Base-by-base conservation (phyloP, 1,284 basidiomycete species). In the Meira miltonrushii region DNA sequence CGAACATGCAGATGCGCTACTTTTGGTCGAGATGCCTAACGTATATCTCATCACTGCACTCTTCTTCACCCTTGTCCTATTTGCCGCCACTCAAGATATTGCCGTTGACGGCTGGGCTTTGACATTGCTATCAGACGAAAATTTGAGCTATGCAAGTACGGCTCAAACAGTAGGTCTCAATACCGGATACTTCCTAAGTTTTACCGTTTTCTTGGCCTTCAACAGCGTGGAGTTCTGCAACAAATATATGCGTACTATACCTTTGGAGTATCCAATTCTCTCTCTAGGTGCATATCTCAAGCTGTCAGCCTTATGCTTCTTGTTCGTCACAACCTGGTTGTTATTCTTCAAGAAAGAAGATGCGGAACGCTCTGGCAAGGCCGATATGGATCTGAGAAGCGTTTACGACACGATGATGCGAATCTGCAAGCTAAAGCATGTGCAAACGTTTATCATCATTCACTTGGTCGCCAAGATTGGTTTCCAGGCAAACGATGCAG, bases 81-180 rank as follows among this genome's bases (percentile, higher is more conserved):
- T 98, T 67, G 94, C 95, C 15, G 95, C 95, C 6, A 98, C 95
- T 0, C 95, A 99, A 85, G 94, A 98, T 79, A 97, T 97, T 65
- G 94, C 94, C 50, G 94, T 98, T 17, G 94, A 98, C 74, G 94
- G 92, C 43, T 99, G 95, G 95, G 95, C 95, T 8, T 84, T 98
- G 56, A 97, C 92, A 1, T 85, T 99, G 47, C 85, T 99, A 56
- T 97, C 94, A 1, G 87, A 92, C 64, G 92, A 94, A 65, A 95
- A 93, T 75, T 81, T 98, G 43, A 91, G 92, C 19, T 99, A 95
- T 75, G 95, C 95, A 6, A 94, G 91, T 25, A 98, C 94, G 3
- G 96, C 94, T 53, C 95, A 99, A 79, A 98, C 95, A 0, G 90
- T 98, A 59, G 95, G 95, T 17, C 83, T 98, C 44, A 97, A 96